These are phyloP conservation scores for Chlamydomonas sphaeroides DNA, from an alignment of 139 green algal genomes.

Conservation along the genomic window DNA sequence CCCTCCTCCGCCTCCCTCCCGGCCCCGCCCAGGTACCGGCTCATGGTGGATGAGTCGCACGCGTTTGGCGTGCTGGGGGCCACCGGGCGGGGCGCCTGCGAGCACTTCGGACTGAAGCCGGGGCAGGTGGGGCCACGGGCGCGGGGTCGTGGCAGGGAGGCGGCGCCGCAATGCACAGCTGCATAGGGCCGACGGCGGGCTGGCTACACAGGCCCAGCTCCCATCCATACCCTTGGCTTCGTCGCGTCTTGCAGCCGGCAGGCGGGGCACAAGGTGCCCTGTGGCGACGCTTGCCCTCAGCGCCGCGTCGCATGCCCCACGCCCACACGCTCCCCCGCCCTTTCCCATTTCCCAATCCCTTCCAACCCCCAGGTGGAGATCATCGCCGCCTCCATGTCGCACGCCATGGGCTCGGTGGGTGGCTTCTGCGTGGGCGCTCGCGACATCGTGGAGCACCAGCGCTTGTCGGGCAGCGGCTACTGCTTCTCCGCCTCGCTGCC, in stretches of 20 bases:
- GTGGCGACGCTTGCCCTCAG: too few relatives aligned
- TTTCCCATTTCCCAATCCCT: too few relatives aligned
- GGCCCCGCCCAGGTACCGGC: constrained; percentile 79
- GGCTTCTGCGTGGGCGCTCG: constrained; percentile 66
- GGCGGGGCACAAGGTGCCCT: too few relatives aligned
- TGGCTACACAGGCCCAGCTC: too few relatives aligned
- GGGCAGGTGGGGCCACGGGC: constrained; percentile 40
- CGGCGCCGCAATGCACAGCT: too few relatives aligned
- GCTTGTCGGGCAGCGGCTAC: constrained; percentile 90
- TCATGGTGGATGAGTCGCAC: constrained; percentile 94
- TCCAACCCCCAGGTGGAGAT: constrained; percentile 91
- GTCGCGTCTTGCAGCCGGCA: too few relatives aligned
- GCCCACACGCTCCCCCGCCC: too few relatives aligned
- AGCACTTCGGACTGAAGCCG: constrained; percentile 83
- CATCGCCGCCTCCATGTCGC: constrained; percentile 85
- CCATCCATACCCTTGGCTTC: too few relatives aligned
- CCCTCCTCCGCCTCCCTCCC: too few relatives aligned
- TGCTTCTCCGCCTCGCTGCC: constrained; percentile 96
- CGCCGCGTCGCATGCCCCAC: too few relatives aligned
- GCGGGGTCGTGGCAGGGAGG: too few relatives aligned
- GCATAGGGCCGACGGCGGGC: too few relatives aligned
- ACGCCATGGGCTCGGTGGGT: constrained; percentile 86
- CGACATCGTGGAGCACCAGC: constrained; percentile 93
- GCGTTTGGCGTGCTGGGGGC: constrained; percentile 90
- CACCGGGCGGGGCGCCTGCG: constrained; percentile 83